phyloP scores from a whole-genome alignment of 2,329 filamentous ascomycete species.

The Botrytis cinerea region DNA sequence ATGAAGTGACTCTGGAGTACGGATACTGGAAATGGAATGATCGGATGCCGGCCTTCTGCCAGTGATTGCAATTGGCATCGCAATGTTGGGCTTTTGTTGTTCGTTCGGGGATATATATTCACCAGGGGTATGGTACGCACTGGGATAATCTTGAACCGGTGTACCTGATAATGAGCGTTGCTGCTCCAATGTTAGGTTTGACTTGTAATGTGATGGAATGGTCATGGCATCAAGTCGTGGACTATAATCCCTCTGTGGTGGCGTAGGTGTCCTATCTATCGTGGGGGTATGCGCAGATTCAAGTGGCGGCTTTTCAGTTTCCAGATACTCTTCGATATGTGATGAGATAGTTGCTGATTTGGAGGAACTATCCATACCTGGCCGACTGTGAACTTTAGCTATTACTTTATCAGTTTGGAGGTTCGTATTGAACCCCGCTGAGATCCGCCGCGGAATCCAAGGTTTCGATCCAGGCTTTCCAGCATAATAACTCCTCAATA shows the following conservation, averaged over 20 bases:
- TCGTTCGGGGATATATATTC: slow-evolving; percentile 4
- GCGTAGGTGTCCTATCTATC: slow-evolving; percentile 13
- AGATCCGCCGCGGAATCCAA: slow-evolving; percentile 28
- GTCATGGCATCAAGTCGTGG: slow-evolving; percentile 12
- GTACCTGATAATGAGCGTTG: slow-evolving; percentile 19
- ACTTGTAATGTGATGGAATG: slow-evolving; percentile 21
- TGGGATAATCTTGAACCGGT: slow-evolving; percentile 10
- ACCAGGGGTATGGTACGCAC: slow-evolving; percentile 15
- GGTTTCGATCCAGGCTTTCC: slow-evolving; percentile 32
- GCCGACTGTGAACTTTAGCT: slow-evolving; percentile 28
- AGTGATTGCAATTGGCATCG: neutral
- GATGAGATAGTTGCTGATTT: slow-evolving; percentile 29
- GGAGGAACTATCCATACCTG: slow-evolving; percentile 30
- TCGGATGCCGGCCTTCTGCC: slow-evolving; percentile 16
- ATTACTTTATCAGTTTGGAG: slow-evolving; percentile 24
- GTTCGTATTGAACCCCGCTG: slow-evolving; percentile 12
- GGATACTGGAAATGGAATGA: neutral
- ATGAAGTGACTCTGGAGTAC: slow-evolving; percentile 13
- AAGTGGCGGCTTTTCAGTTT: slow-evolving; percentile 24
- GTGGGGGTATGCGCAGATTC: neutral
- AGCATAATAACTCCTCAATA: slow-evolving; percentile 50
- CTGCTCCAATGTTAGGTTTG: slow-evolving; percentile 27
- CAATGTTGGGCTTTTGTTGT: neutral
- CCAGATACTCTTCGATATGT: slow-evolving; percentile 36
- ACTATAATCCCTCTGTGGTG: slow-evolving; percentile 12